Evolutionary conservation across 2,329 filamentous ascomycete species (phyloP), one percentile per base, ranked within the genome.

Genomic region (Aureobasidium sp.): DNA sequence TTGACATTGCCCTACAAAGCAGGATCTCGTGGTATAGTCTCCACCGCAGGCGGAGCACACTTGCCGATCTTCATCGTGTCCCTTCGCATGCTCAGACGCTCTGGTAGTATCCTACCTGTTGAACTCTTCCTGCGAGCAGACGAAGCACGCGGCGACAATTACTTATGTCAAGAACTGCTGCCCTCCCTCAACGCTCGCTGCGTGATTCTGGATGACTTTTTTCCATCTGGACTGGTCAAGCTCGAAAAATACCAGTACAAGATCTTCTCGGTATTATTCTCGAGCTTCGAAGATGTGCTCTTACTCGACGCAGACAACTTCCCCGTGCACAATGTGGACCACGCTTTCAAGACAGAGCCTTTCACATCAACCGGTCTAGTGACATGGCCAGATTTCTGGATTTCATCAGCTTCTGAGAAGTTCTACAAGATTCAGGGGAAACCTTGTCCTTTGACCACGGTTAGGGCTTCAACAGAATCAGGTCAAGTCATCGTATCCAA

Each of bases 301-400:
- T 80, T 79, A 65, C 68, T 81, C 13, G 79, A 81, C 62, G 77
- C 76, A 3, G 79, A 81, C 53, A 73, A 74, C 39, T 77, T 81
- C 41, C 76, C 78, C 1, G 62, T 81, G 2, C 66, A 72, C 8
- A 69, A 74, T 27, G 78, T 79, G 0, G 49, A 57, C 11, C 48
- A 65, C 3, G 67, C 80, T 0, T 79, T 82, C 66, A 66, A 65
- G 1, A 67, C 68, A 2, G 72, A 77, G 15, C 75, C 77, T 0
- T 81, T 79, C 67, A 69, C 65, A 4, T 69, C 72, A 2, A 72
- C 63, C 1, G 73, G 75, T 1, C 69, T 81, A 63, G 68, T 80
- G 8, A 74, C 74, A 9, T 81, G 78, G 78, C 77, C 77, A 0
- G 78, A 81, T 66, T 79, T 76, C 64, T 79, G 77, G 78, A 68